Percentiles rank a stretch among this genome's conserved stretches.
Conservation (phyloP, 2,329 filamentous ascomycete genomes). For the Biscogniauxia mediterranea region DNA sequence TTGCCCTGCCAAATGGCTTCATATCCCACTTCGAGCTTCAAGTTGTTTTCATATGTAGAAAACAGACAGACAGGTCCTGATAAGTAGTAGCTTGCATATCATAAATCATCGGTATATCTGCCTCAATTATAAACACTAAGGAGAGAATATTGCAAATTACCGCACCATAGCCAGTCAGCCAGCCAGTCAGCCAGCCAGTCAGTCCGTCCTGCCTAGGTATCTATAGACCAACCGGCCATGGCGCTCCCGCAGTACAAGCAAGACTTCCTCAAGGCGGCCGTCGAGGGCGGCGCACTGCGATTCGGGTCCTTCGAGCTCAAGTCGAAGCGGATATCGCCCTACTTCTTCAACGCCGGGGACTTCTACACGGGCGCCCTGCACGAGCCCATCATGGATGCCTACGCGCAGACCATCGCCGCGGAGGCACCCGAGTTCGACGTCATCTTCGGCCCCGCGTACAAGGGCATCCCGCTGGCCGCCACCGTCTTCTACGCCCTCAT, state of each 20-base stretch:
- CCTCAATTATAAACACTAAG: no score
- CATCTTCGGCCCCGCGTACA: conserved; percentile 93
- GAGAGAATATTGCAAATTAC: no score
- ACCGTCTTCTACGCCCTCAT: conserved; percentile 74
- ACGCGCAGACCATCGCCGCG: conserved; percentile 62
- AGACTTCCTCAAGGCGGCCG: conserved; percentile 67
- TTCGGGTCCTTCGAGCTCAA: conserved; percentile 89
- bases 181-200: no score
- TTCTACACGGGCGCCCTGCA: conserved; percentile 82
- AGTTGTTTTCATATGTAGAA: no score
- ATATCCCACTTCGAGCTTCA: no score
- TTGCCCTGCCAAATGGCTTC: no score
- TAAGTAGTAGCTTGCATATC: no score
- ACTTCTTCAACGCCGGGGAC: conserved; percentile 96
- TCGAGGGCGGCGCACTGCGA: conserved; percentile 68
- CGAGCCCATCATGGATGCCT: conserved; percentile 75
- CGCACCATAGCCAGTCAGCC: no score
- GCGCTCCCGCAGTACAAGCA: conserved; percentile 65
- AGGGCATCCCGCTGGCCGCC: conserved; percentile 88
- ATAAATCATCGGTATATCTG: no score
- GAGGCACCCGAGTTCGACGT: conserved; percentile 67
- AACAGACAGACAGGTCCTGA: no score
- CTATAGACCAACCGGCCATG: conserved; percentile 34
- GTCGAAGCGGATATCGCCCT: conserved; percentile 85
- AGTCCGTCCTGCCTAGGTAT: no score